Base-by-base conservation (phyloP, 805 yeast species). In the Saccharomycopsis sp. region DNA sequence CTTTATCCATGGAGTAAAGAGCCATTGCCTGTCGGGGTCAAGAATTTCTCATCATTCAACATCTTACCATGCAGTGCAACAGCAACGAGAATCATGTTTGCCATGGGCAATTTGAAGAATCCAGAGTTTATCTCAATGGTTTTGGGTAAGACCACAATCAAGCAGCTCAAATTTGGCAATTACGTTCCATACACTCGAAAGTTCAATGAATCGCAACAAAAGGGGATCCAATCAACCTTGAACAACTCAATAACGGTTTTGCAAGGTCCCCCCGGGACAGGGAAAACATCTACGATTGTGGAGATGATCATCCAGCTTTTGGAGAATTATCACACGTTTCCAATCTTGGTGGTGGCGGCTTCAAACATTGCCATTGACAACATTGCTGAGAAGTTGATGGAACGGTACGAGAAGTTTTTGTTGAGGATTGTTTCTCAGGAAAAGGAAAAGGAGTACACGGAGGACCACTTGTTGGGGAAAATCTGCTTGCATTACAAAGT, bases 181-280 rank as follows among this genome's bases (percentile, higher is more conserved):
- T 64, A 63, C 48, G 59, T 75, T 39, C 67, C 63, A 43, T 73
- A 69, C 47, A 61, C 73, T 1, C 66, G 62, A 27, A 54, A 66
- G 1, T 65, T 76, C 46, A 76, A 76, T 52, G 72, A 67, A 5
- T 76, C 82, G 0, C 83, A 76, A 46, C 72, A 72, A 48, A 63
- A 64, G 23, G 78, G 79, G 5, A 41, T 63, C 31, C 77, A 73
- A 46, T 69, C 75, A 32, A 77, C 67, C 5, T 56, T 68, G 43
- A 69, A 64, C 53, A 73, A 64, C 52, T 61, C 69, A 17, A 69
- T 67, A 30, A 75, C 77, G 2, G 50, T 80, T 13, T 64, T 81
- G 15, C 88, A 80, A 56, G 89, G 88, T 2, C 89, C 89, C 1
- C 88, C 88, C 2, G 89, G 88, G 10, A 81, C 89, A 0, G 89